phyloP scores from a whole-genome alignment of 2,329 filamentous ascomycete genomes.

The Botrytis fabae region DNA sequence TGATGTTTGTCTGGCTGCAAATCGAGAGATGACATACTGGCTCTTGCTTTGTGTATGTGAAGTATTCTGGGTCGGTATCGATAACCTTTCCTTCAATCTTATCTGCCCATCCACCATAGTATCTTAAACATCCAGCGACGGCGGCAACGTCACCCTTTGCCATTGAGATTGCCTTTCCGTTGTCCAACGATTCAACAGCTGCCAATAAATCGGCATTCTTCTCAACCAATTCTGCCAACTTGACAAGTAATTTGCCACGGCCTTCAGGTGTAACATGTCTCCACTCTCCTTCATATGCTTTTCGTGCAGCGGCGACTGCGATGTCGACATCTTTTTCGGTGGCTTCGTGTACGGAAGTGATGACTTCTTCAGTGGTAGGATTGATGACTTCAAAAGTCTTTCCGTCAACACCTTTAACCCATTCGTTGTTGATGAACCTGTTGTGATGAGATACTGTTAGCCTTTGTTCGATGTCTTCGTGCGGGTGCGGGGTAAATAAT shows the following conservation, averaged over 20 bases:
- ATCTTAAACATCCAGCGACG: conserved; percentile 72
- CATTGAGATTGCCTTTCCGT: conserved; percentile 78
- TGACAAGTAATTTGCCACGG: conserved; percentile 68
- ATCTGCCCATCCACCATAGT: conserved; percentile 76
- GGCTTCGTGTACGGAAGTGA: conserved; percentile 79
- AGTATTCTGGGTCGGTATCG: conserved; percentile 62
- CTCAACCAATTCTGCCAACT: conserved; percentile 79
- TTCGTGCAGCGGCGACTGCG: conserved; percentile 81
- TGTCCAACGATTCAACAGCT: conserved; percentile 83
- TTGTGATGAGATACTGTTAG: conserved; percentile 11
- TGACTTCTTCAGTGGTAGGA: conserved; percentile 80
- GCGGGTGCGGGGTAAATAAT: conserved; percentile 26
- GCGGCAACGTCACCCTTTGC: conserved; percentile 72
- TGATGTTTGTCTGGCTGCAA: not conserved
- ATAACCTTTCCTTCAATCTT: conserved; percentile 71
- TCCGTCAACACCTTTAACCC: conserved; percentile 78
- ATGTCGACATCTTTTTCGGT: conserved; percentile 83
- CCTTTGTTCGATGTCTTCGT: not conserved
- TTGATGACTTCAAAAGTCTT: conserved; percentile 93
- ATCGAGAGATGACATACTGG: conserved; percentile 48
- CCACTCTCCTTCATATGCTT: conserved; percentile 79
- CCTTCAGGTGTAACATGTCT: conserved; percentile 65
- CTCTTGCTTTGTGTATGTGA: conserved; percentile 69
- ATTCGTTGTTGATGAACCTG: conserved; percentile 85
- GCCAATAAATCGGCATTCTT: conserved; percentile 75